phyloP scores from a whole-genome alignment of 257 asterid genomes.

The Phtheirospermum japonicum region DNA sequence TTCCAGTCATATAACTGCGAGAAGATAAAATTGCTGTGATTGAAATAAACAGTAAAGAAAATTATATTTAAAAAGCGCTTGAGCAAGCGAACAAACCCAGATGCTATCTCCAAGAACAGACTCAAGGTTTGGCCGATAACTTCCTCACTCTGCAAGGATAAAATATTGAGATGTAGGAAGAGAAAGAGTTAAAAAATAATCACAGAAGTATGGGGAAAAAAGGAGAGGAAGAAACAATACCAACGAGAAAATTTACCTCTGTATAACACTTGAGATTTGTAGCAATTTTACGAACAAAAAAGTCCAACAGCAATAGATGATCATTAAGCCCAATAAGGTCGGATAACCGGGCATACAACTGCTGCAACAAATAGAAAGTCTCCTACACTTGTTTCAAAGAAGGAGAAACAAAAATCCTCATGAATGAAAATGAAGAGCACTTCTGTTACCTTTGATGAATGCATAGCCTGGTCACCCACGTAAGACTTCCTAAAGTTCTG shows the following conservation, averaged over 20 bases:
- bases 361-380: conserved; percentile 65
- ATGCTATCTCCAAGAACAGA: conserved; percentile 89
- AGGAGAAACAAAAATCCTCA: conserved; percentile 24
- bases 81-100: conserved; percentile 64
- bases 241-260: conserved; percentile 48
- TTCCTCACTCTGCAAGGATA: conserved; percentile 67
- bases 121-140: conserved; percentile 87
- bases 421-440: conserved; percentile 13
- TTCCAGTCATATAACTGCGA: conserved; percentile 91
- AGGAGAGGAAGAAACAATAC: conserved; percentile 20
- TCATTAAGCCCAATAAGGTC: conserved; percentile 97
- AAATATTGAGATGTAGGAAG: conserved; percentile 30
- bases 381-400: conserved; percentile 20
- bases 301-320: conserved; percentile 81
- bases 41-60: conserved; percentile 8
- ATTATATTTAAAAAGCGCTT: conserved; percentile 8
- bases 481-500: conserved; percentile 88
- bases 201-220: no score
- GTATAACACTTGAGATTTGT: conserved; percentile 88
- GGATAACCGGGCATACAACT: conserved; percentile 83
- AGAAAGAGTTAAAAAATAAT: no score
- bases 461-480: conserved; percentile 98
- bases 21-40: conserved; percentile 24
- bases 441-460: conserved; percentile 80
- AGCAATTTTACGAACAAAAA: conserved; percentile 82